phyloP scores from a whole-genome alignment of 305 asterid species.

The Rubia peregrina region DNA sequence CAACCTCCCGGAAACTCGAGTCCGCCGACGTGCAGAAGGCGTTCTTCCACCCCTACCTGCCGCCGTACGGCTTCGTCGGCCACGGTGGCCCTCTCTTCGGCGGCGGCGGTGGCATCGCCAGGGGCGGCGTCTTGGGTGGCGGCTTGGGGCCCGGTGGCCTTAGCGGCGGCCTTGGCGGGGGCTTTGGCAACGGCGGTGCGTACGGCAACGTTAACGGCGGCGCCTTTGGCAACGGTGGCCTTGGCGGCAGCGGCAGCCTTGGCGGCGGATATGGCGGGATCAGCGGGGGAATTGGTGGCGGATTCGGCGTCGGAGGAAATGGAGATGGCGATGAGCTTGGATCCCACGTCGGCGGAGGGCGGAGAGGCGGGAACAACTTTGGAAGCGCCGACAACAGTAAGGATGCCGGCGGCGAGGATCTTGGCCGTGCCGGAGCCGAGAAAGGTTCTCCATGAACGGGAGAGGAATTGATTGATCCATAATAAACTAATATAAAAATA shows the following conservation, averaged over 20 bases:
- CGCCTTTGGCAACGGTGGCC: constrained; percentile 17
- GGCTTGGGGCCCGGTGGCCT: neutral
- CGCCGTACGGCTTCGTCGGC: constrained; percentile 14
- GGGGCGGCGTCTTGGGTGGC: constrained; percentile 15
- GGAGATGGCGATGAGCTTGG: constrained; percentile 16
- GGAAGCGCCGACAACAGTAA: constrained; percentile 10
- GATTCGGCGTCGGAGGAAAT: constrained; percentile 7
- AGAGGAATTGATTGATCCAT: neutral
- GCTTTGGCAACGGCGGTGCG: constrained; percentile 1
- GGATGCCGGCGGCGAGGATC: constrained; percentile 13
- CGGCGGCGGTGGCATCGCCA: constrained; percentile 16
- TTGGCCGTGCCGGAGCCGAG: constrained; percentile 11
- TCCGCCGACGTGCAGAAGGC: constrained; percentile 14
- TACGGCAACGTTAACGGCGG: constrained; percentile 16
- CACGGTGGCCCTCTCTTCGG: constrained; percentile 20
- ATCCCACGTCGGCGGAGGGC: constrained; percentile 9
- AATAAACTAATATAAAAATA: neutral
- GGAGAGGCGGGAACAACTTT: neutral
- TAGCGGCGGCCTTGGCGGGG: constrained; percentile 8
- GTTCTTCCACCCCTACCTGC: constrained; percentile 25
- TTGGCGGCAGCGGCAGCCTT: neutral
- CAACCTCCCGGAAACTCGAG: neutral
- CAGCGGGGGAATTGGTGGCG: constrained; percentile 11
- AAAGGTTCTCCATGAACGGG: constrained; percentile 6
- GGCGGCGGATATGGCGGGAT: neutral